These are phyloP conservation scores for Caryocar brasiliense DNA, from an alignment of 441 rosid genomes.

Conservation along the genomic window DNA sequence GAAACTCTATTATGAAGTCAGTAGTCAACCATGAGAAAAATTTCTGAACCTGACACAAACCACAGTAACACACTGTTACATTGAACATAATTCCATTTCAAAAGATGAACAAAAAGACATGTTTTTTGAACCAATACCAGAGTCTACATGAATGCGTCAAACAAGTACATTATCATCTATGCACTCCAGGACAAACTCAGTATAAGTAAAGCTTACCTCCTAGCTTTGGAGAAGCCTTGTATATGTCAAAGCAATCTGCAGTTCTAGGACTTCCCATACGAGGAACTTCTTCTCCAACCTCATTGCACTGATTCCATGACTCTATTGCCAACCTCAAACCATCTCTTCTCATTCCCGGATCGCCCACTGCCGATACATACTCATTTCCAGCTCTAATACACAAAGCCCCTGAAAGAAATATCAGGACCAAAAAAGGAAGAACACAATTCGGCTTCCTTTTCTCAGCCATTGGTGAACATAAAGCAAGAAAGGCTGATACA, in stretches of 20 bases:
- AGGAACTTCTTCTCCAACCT: slow-evolving; percentile 52
- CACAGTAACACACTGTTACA: no score
- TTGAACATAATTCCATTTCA: no score
- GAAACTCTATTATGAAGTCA: no score
- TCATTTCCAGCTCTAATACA: slow-evolving; percentile 9
- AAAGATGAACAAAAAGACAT: not conserved
- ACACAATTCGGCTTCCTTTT: slow-evolving; percentile 5
- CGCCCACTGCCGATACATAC: slow-evolving; percentile 43
- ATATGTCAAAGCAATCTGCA: slow-evolving; percentile 62
- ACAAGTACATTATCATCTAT: not conserved
- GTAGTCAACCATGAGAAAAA: no score
- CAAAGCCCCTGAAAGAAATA: not conserved
- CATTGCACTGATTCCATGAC: slow-evolving; percentile 72
- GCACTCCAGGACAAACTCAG: no score
- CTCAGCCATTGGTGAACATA: slow-evolving; percentile 22
- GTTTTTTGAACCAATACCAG: not conserved
- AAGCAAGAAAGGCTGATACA: no score
- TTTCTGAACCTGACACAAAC: no score
- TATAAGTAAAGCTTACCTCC: slow-evolving; percentile 17
- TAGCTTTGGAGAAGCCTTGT: slow-evolving; percentile 20
- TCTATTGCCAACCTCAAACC: slow-evolving; percentile 49
- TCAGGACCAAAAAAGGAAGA: not conserved
- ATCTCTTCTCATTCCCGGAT: slow-evolving; percentile 59
- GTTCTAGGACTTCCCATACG: slow-evolving; percentile 61
- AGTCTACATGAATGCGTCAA: not conserved